These are phyloP conservation scores for Candida arabinofermentans DNA, from an alignment of 805 yeast genomes.

Conservation along the genomic window DNA sequence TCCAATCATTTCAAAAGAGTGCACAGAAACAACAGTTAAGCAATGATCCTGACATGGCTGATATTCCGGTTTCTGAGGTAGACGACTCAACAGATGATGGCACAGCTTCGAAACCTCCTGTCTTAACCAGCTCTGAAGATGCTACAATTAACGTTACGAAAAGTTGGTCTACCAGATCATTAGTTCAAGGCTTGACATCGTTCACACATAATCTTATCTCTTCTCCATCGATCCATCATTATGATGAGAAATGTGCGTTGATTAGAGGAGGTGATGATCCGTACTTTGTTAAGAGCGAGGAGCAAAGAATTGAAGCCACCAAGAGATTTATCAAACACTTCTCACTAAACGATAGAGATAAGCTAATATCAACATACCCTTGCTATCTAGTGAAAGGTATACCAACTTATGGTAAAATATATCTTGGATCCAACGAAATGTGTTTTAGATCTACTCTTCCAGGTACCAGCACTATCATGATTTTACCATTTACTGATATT, in stretches of 20 bases:
- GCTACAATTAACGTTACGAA: background rate
- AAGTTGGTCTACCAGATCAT: slow-evolving; percentile 24
- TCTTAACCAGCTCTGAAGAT: background rate
- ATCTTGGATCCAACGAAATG: slow-evolving; percentile 62
- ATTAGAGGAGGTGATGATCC: slow-evolving; percentile 44
- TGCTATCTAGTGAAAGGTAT: slow-evolving; percentile 64
- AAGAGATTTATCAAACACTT: slow-evolving; percentile 63
- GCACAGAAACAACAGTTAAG: no score
- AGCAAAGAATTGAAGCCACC: slow-evolving; percentile 44
- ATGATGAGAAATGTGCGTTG: slow-evolving; percentile 36
- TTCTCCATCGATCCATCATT: slow-evolving; percentile 45
- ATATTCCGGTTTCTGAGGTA: background rate
- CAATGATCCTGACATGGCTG: background rate
- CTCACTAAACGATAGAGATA: slow-evolving; percentile 49
- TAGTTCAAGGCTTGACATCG: slow-evolving; percentile 28
- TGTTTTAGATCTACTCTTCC: slow-evolving; percentile 81
- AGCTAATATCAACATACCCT: slow-evolving; percentile 64
- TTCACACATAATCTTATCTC: slow-evolving; percentile 24
- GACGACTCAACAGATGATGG: background rate
- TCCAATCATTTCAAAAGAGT: background rate
- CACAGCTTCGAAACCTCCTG: background rate
- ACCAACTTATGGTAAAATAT: slow-evolving; percentile 81
- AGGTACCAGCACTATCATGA: slow-evolving; percentile 75
- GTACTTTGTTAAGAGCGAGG: slow-evolving; percentile 41
- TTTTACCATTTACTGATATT: slow-evolving; percentile 70